A percentile compares a stretch with the other conserved stretches of the same genome.
Conservation (phyloP, 441 rosid genomes). For the Viola pubescens region DNA sequence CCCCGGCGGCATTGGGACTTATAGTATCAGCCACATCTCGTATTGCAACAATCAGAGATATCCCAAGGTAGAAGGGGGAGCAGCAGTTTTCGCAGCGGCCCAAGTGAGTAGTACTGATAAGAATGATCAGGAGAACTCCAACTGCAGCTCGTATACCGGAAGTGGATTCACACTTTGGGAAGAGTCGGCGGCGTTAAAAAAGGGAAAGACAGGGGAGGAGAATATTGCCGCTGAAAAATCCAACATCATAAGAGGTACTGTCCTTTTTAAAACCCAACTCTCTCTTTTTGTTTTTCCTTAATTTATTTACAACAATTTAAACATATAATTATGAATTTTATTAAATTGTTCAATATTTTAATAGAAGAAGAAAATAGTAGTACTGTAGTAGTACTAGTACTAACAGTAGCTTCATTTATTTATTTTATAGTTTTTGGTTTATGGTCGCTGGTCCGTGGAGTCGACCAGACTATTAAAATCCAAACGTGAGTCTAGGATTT, state of each 20-base stretch:
- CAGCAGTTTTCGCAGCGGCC: conserved; percentile 21
- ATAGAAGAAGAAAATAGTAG: too few relatives aligned
- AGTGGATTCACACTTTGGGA: conserved; percentile 71
- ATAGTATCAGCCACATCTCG: conserved; percentile 67
- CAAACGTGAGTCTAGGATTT: too few relatives aligned
- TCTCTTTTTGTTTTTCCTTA: too few relatives aligned
- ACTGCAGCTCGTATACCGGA: conserved; percentile 54
- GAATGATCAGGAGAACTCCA: conserved; percentile 47
- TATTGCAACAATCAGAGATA: conserved; percentile 44
- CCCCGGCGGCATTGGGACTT: conserved; percentile 89
- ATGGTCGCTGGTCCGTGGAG: too few relatives aligned
- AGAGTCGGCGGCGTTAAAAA: conserved; percentile 53
- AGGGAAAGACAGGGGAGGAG: conserved; percentile 97
- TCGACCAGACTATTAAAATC: too few relatives aligned
- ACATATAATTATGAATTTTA: too few relatives aligned
- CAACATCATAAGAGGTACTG: conserved; percentile 42
- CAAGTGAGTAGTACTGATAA: conserved; percentile 41
- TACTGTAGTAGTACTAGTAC: too few relatives aligned
- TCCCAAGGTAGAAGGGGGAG: conserved; percentile 57
- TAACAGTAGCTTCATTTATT: too few relatives aligned
- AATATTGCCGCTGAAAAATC: conserved; percentile 38
- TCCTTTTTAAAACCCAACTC: too few relatives aligned
- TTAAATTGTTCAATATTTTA: too few relatives aligned
- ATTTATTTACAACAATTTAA: too few relatives aligned
- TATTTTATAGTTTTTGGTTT: too few relatives aligned